A percentile compares a stretch with the other conserved stretches of the same genome.
Evolutionary conservation across 1,139 yeast genomes (phyloP).

Genomic region (Nakaseomyces bracarensis): DNA sequence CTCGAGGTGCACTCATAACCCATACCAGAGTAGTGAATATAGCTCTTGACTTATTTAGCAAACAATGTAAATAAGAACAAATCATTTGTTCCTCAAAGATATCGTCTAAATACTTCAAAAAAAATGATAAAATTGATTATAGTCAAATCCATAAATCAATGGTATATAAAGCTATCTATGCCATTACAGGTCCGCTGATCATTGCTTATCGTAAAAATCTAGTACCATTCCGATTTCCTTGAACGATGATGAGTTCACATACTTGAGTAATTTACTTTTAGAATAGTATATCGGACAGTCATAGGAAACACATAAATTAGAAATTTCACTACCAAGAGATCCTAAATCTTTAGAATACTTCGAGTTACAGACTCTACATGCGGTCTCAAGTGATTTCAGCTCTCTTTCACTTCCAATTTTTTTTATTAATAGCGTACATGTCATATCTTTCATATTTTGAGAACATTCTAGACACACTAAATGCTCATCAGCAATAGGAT

Average conservation of each 20-base stretch:
- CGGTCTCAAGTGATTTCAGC: conserved; percentile 17
- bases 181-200: too few species aligned
- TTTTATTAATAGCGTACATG: conserved; percentile 19
- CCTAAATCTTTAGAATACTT: conserved; percentile 22
- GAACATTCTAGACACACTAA: conserved; percentile 34
- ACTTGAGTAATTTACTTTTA: conserved; percentile 22
- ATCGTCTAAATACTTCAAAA: too few species aligned
- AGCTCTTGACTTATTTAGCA: conserved; percentile 6
- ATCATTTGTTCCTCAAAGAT: too few species aligned
- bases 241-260: conserved; percentile 6
- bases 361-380: conserved; percentile 32
- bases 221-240: background rate
- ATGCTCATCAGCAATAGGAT: background rate
- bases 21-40: background rate
- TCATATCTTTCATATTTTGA: conserved; percentile 23
- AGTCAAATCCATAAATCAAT: too few species aligned
- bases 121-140: too few species aligned
- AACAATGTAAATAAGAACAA: too few species aligned
- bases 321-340: conserved; percentile 16
- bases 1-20: background rate
- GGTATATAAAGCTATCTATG: too few species aligned
- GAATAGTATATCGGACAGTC: conserved; percentile 37
- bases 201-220: background rate
- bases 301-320: conserved; percentile 30
- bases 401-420: conserved; percentile 18